These are phyloP conservation scores for Nitzschia palea DNA, from an alignment of 108 stramenopile genomes.

Conservation along the genomic window DNA sequence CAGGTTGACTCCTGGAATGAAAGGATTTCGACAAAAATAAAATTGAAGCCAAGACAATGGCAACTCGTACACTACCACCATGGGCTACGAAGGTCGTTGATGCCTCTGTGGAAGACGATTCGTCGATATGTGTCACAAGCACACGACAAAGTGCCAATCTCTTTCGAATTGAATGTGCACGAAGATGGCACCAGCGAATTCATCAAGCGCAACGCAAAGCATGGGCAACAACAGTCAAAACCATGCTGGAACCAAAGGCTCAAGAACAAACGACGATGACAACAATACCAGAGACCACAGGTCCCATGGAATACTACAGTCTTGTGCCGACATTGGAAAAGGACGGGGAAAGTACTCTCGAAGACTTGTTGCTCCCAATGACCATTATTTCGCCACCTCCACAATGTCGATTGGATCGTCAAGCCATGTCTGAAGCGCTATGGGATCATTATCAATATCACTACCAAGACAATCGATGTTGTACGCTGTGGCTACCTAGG, in stretches of 20 bases:
- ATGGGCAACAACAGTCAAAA: neutral
- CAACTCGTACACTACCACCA: neutral
- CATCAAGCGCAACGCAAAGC: conserved; percentile 2
- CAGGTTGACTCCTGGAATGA: too few species aligned
- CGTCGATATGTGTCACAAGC: neutral
- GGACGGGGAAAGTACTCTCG: neutral
- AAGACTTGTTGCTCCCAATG: conserved; percentile 11
- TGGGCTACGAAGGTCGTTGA: neutral
- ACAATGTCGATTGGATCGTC: conserved; percentile 18
- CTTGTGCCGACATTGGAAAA: neutral
- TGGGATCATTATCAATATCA: neutral
- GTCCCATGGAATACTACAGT: neutral
- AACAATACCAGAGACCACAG: neutral
- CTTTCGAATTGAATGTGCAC: conserved; percentile 14
- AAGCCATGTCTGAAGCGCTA: neutral
- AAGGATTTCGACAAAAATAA: too few species aligned
- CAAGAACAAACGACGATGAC: neutral
- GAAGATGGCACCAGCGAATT: neutral
- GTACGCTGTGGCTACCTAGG: conserved; percentile 2
- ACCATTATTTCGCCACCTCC: neutral
- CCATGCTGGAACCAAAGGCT: neutral
- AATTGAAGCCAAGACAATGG: too few species aligned
- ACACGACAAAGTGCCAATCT: neutral
- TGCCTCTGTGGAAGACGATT: neutral
- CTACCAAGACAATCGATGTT: neutral